These are phyloP conservation scores for Citrullus mucosospermus DNA, from an alignment of 306 rosid genomes.

Conservation along the genomic window DNA sequence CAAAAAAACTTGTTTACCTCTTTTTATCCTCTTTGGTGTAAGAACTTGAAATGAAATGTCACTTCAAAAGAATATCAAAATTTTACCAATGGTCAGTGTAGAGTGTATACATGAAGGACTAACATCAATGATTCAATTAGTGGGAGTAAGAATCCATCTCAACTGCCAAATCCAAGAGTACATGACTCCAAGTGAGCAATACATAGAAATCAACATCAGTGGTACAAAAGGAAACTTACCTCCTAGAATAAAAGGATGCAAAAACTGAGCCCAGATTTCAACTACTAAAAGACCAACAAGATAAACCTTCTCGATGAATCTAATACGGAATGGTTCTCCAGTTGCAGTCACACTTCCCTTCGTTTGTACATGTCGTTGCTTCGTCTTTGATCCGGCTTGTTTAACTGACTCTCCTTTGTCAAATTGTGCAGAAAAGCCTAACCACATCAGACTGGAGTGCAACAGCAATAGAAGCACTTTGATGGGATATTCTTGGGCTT, in stretches of 20 bases:
- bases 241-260: conserved; percentile 61
- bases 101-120: background rate
- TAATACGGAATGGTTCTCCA: conserved; percentile 27
- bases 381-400: conserved; percentile 9
- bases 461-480: conserved; percentile 56
- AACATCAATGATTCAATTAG: background rate
- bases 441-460: conserved; percentile 59
- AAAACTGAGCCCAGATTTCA: conserved; percentile 74
- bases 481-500: conserved; percentile 75
- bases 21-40: background rate
- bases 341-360: conserved; percentile 7
- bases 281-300: conserved; percentile 51
- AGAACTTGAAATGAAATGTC: background rate
- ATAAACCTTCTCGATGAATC: conserved; percentile 38
- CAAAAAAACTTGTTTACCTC: background rate
- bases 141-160: conserved; percentile 29
- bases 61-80: background rate
- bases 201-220: conserved; percentile 63
- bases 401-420: conserved; percentile 17
- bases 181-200: conserved; percentile 58
- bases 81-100: background rate
- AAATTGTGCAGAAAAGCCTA: conserved; percentile 58
- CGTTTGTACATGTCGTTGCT: conserved; percentile 8
- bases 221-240: conserved; percentile 63
- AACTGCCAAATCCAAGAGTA: conserved; percentile 93